phyloP scores from a whole-genome alignment of 2,329 filamentous ascomycete species.

The Trichoderma pleuroti region DNA sequence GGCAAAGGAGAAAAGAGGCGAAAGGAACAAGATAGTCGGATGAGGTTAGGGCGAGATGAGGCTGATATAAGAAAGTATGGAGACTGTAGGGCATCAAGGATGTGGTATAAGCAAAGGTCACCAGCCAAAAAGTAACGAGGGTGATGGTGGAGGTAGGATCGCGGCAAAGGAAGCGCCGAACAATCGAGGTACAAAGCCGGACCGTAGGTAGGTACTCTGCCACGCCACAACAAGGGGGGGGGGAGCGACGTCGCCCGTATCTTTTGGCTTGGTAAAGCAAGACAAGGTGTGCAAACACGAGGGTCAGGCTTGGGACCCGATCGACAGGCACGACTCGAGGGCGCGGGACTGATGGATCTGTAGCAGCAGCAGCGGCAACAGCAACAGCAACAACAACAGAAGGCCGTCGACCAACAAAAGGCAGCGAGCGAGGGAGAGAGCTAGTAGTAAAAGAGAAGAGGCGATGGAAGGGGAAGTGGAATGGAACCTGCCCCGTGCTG shows the following conservation, averaged over 20 bases:
- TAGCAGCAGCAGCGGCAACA: not conserved
- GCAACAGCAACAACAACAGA: not conserved
- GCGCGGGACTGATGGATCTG: conserved; percentile 12
- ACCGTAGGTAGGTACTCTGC: not conserved
- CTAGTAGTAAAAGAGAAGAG: not conserved
- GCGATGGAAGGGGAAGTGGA: conserved; percentile 15
- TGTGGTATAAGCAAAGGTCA: not conserved
- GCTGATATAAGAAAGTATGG: conserved; percentile 3
- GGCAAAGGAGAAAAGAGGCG: not conserved
- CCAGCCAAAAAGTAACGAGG: conserved; percentile 1
- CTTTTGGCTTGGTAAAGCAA: not conserved
- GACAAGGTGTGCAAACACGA: conserved; percentile 10
- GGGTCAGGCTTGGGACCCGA: conserved; percentile 13
- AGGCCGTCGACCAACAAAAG: not conserved
- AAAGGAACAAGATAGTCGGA: not conserved
- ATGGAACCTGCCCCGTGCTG: conserved; percentile 20
- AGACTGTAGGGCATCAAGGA: conserved; percentile 1
- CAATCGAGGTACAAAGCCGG: not conserved
- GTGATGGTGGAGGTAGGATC: conserved; percentile 2
- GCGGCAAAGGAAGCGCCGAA: conserved; percentile 16
- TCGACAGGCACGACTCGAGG: conserved; percentile 20
- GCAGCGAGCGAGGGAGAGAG: not conserved
- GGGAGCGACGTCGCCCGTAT: conserved; percentile 12
- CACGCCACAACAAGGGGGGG: conserved; percentile 11
- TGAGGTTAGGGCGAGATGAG: conserved; percentile 2